phyloP scores from a whole-genome alignment of 345 rosid genomes.

The Carallia pectinifolia region DNA sequence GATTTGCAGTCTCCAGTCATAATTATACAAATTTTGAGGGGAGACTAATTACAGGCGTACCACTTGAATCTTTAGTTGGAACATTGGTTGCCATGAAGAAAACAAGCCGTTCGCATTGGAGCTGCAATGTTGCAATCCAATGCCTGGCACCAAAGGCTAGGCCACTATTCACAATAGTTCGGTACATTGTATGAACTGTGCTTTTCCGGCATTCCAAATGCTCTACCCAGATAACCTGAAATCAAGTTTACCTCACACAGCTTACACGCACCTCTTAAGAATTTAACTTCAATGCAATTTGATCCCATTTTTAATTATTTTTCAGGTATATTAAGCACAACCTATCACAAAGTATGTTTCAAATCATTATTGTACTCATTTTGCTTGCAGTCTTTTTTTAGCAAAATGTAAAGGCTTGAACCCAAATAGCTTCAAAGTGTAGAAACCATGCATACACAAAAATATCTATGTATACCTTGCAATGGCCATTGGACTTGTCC shows the following conservation, averaged over 20 bases:
- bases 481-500: conserved; percentile 86
- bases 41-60: conserved; percentile 26
- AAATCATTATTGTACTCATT: no score
- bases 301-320: no score
- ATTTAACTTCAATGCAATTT: no score
- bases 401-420: no score
- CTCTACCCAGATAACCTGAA: conserved; percentile 93
- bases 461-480: conserved; percentile 47
- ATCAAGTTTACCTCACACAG: not conserved
- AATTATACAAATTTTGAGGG: no score
- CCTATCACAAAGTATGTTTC: no score
- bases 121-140: conserved; percentile 84
- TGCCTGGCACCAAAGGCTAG: conserved; percentile 92
- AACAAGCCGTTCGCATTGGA: conserved; percentile 85
- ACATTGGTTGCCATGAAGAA: conserved; percentile 99
- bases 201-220: conserved; percentile 79
- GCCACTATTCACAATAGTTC: conserved; percentile 74
- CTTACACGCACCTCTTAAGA: no score
- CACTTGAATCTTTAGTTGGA: conserved; percentile 93
- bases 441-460: no score
- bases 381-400: no score
- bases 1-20: no score
- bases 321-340: no score
- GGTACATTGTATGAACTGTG: conserved; percentile 67
- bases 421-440: no score